Evolutionary conservation across 306 rosid species (phyloP).

Genomic region (Lupinus albus): DNA sequence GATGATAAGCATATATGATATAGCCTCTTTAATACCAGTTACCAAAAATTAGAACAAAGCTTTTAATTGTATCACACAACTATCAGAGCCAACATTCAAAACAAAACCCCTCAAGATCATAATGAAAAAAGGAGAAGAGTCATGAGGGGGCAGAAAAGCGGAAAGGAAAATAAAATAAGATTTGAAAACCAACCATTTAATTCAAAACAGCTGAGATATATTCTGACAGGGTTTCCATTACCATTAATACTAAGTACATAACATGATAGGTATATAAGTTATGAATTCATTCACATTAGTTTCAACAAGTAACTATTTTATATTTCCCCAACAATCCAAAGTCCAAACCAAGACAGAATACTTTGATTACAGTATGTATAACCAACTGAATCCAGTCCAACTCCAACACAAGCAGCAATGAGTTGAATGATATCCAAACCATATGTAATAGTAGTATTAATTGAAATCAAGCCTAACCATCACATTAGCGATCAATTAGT

Average conservation of each 20-base stretch:
- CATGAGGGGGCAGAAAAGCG: no score
- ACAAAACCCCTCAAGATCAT: neutral
- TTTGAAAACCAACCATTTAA: conserved; percentile 6
- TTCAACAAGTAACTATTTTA: conserved; percentile 4
- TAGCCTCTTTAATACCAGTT: neutral
- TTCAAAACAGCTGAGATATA: conserved; percentile 10
- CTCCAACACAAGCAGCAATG: neutral
- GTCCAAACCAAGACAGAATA: neutral
- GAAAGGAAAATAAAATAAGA: conserved; percentile 21
- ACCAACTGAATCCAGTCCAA: neutral
- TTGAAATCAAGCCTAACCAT: conserved; percentile 21
- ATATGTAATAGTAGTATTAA: conserved; percentile 1
- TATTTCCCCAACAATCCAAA: neutral
- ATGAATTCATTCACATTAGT: neutral
- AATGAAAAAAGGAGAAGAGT: no score
- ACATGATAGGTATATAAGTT: neutral
- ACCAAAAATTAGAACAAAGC: neutral
- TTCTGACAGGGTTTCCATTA: neutral
- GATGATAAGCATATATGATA: neutral
- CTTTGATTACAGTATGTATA: neutral
- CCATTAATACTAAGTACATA: conserved; percentile 22
- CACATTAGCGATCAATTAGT: neutral
- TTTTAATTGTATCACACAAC: neutral
- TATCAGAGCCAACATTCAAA: neutral
- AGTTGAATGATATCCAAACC: neutral